These are phyloP conservation scores for Didymella segeticola DNA, from an alignment of 2,329 filamentous ascomycete species.

Conservation along the genomic window DNA sequence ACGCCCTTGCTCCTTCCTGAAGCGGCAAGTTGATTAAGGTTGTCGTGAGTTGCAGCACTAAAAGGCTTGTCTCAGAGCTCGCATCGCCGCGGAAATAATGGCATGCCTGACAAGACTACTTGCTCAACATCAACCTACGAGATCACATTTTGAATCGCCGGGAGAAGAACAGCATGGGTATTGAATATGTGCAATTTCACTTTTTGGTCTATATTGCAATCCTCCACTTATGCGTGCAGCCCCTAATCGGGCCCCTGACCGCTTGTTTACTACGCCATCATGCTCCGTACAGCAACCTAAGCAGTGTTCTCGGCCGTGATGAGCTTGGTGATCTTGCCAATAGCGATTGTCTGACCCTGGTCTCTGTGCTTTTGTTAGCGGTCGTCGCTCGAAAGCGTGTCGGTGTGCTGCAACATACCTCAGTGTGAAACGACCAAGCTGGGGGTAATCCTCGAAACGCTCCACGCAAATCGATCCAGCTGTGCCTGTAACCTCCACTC, in stretches of 20 bases:
- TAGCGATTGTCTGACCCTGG: constrained; percentile 97
- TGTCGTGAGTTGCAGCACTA: constrained; percentile 41
- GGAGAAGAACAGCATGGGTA: not conserved
- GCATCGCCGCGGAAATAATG: constrained; percentile 8
- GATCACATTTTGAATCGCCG: too few relatives aligned
- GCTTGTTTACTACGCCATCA: not conserved
- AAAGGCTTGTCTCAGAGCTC: constrained; percentile 41
- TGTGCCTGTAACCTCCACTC: constrained; percentile 84
- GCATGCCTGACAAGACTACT: not conserved
- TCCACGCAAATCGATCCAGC: constrained; percentile 91
- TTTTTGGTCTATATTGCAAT: constrained; percentile 14
- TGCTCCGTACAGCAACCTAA: constrained; percentile 8
- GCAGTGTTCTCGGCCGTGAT: constrained; percentile 52
- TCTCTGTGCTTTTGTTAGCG: constrained; percentile 40
- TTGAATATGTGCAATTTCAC: constrained; percentile 2
- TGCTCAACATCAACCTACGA: not conserved
- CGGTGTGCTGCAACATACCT: constrained; percentile 22
- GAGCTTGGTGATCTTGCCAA: constrained; percentile 98
- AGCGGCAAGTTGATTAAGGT: constrained; percentile 35
- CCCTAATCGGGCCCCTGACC: not conserved
- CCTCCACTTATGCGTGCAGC: not conserved
- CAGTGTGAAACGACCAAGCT: constrained; percentile 54
- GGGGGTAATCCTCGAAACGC: constrained; percentile 93
- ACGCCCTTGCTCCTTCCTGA: not conserved
- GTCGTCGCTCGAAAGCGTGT: not conserved